Evolutionary conservation across 305 asterid genomes (phyloP), one percentile per base, ranked within the genome.

Genomic region (Fraxinus nigra): DNA sequence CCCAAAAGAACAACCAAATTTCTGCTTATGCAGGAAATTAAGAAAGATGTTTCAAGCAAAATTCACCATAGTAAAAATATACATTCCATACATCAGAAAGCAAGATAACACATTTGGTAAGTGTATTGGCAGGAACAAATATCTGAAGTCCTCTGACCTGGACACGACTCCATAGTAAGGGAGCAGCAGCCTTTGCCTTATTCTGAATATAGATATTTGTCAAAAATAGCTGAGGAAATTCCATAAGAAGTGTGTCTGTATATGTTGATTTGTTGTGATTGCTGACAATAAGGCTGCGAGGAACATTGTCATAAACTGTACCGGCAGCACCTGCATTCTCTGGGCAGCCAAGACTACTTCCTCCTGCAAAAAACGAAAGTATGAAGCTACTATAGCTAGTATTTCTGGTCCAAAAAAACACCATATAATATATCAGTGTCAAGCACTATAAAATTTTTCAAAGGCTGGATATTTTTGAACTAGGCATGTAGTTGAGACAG

Each of bases 311-410:
- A 92, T 95, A 97, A 87, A 93, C 88, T 79, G 98, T 97, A 82
- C 99, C 99, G 2, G 99, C 98, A 80, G 97, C 99, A 75, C 99
- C 99, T 37, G 98, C 94, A 92, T 97, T 97, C 84, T 91, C 95
- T 35, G 88, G 92, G 88, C 98, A 97, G 85, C 98, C 97, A 67
- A 85, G 89, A 86, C 99, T 97, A 89, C 89, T 92, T 82, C 99
- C 99, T 82, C 99, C 99, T 97, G 92, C 78, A 88, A 46, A 56
- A 54, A 75, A 81, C 82, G 83, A 51, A 79, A 76, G 74, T 28
- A 83, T 6, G 51, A 86, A 78, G 77, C 82, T 84, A 33, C 78
- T 82, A 33, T 65, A 56, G 78, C 61, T 79, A 82, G 78, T 84
- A 67, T 79, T 48, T 77, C 75, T 77, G 35, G 43, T 82, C 18